These are phyloP conservation scores for Heracleum sosnowskyi DNA, from an alignment of 129 eudicot genomes.

Conservation along the genomic window DNA sequence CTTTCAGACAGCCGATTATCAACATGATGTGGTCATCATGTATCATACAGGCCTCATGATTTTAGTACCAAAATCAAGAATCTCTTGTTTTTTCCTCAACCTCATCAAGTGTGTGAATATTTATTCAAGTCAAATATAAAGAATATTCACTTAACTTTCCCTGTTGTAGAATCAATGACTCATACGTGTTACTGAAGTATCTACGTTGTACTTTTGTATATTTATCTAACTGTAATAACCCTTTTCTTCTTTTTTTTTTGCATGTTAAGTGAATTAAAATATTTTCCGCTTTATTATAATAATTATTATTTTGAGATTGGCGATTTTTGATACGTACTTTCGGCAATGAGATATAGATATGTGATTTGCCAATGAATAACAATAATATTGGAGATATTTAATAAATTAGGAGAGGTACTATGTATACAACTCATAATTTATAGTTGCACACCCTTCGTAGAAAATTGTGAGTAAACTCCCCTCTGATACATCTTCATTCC, in stretches of 20 bases:
- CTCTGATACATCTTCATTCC: no score
- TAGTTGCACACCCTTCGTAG: no score
- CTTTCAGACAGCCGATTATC: not conserved
- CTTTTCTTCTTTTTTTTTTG: not conserved
- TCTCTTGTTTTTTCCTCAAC: not conserved
- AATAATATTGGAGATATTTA: no score
- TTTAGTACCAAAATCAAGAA: not conserved
- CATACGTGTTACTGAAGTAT: not conserved
- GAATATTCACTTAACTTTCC: not conserved
- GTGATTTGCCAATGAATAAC: no score
- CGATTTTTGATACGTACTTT: no score
- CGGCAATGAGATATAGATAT: no score
- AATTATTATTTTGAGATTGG: not conserved
- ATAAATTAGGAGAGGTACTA: no score
- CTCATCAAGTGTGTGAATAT: not conserved
- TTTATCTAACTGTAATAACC: not conserved
- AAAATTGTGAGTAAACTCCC: no score
- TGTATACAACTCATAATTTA: no score
- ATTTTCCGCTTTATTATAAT: no score
- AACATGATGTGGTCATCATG: constrained; percentile 6
- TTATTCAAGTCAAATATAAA: not conserved
- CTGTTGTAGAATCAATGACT: not conserved
- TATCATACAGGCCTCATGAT: constrained; percentile 1
- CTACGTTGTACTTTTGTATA: not conserved
- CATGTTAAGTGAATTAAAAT: not conserved